A percentile compares a stretch with the other conserved stretches of the same genome.
phyloP scores from a whole-genome alignment of 768 basidiomycete species.

The Macrocybe gigantea region DNA sequence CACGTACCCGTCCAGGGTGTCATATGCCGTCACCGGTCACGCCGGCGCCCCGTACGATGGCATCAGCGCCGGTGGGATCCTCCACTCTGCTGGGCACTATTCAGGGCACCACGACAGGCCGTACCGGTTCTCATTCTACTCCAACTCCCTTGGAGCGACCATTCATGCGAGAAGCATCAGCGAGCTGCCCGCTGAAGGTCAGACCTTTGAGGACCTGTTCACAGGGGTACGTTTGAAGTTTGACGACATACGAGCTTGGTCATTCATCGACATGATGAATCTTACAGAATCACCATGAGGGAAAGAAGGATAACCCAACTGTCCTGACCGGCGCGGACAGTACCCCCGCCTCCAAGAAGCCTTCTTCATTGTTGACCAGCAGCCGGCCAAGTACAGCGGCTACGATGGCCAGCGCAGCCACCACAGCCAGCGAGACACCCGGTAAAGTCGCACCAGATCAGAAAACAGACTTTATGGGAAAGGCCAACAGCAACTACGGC shows the following conservation, averaged over 20 bases:
- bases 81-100: constrained; percentile 30
- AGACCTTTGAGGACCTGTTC: constrained; percentile 90
- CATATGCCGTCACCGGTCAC: constrained; percentile 9
- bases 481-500: no score
- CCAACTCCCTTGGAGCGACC: constrained; percentile 84
- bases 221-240: constrained; percentile 33
- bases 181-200: constrained; percentile 91
- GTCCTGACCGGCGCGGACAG: no score
- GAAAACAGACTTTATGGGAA: no score
- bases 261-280: no score
- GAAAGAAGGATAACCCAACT: no score
- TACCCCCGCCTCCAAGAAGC: no score
- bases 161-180: constrained; percentile 92
- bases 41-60: constrained; percentile 6
- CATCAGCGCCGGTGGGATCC: constrained; percentile 25
- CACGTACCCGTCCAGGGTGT: constrained; percentile 12
- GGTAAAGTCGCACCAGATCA: no score
- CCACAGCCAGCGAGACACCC: no score
- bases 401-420: no score
- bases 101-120: constrained; percentile 63
- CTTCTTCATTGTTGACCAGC: no score
- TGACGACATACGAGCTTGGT: background rate
- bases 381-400: no score
- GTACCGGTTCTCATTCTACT: constrained; percentile 98
- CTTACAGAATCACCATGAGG: no score